Base-by-base conservation (phyloP, 2,329 filamentous ascomycete genomes). In the Penicillium expansum region DNA sequence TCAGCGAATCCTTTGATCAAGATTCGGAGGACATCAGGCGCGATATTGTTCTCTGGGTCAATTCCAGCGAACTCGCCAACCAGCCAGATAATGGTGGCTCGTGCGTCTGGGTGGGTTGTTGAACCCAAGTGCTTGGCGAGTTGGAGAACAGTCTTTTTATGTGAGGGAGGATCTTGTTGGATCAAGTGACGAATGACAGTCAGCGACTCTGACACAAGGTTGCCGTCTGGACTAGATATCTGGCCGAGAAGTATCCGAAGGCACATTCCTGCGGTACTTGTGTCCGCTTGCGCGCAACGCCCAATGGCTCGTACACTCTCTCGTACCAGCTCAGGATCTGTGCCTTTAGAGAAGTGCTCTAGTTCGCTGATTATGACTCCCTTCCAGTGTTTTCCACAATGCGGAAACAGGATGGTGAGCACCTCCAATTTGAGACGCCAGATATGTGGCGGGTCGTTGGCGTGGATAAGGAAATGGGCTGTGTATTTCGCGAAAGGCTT, bases 151-250 rank as follows among this genome's bases (percentile, higher is more conserved):
- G 94, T 99, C 41, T 87, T 88, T 11, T 86, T 83, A 70, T 99
- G 94, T 4, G 86, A 86, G 29, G 84, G 77, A 0, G 93, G 91
- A 60, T 96, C 87, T 67, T 95, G 90, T 70, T 99, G 94, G 52
- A 99, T 97, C 49, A 99, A 81, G 73, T 97, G 93, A 2, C 94
- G 86, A 59, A 99, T 94, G 2, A 97, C 94, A 4, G 95, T 97
- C 57, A 99, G 79, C 1, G 92, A 93, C 71, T 97, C 94, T 0
- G 92, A 93, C 0, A 95, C 93, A 22, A 97, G 80, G 24, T 87
- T 91, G 2, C 92, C 89, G 67, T 97, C 92, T 11, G 92, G 80
- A 67, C 90, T 94, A 13, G 91, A 91, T 49, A 97, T 92, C 69
- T 97, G 93, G 44, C 88, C 85, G 14, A 99, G 80, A 0, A 99